Evolutionary conservation across 1,284 basidiomycete genomes (phyloP), one percentile per base, ranked within the genome.

Genomic region (Malassezia vespertilionis): DNA sequence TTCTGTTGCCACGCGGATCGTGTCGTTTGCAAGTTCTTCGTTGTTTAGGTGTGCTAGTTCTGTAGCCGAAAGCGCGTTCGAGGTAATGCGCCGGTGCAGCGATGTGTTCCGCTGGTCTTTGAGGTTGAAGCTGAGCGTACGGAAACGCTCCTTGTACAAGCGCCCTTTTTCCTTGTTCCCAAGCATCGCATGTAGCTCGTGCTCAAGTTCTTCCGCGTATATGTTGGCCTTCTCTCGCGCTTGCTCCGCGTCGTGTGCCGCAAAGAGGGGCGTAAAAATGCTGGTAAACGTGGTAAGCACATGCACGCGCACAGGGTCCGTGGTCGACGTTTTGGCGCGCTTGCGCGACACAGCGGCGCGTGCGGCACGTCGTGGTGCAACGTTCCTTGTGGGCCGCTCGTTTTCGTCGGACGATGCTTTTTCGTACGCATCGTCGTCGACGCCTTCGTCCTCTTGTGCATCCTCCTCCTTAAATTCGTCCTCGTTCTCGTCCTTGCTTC

Each of bases 21-120:
- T 35, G 30, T 69, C 67, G 48, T 70, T 70, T 32, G 67, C 67
- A 7, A 70, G 55, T 52, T 60, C 62, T 32, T 65, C 57, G 44
- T 56, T 63, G 14, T 56, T 46, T 59, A 70, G 51, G 39, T 51
- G 50, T 22, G 63, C 65, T 24, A 70, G 43, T 14, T 56, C 49
- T 39, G 42, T 32, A n/a, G 65, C 46, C n/a, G 44, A 15, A 12
- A 70, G 53, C 11, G 50, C 51, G 21, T 57, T 60, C 5, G 57
- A 51, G 2, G 60, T 57, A 24, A 70, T 67, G 42, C 62, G 54
- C 24, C 41, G 48, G 48, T 61, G 65, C 50, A 70, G 42, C 17
- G 59, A 52, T 14, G 47, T 52, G 52, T 70, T 70, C 33, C 55
- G 60, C 30, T 56, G 46, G 54, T 70, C 67, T 46, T 65, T 68